Evolutionary conservation across 139 green algal species (phyloP).

Genomic region (Closterium sp.): DNA sequence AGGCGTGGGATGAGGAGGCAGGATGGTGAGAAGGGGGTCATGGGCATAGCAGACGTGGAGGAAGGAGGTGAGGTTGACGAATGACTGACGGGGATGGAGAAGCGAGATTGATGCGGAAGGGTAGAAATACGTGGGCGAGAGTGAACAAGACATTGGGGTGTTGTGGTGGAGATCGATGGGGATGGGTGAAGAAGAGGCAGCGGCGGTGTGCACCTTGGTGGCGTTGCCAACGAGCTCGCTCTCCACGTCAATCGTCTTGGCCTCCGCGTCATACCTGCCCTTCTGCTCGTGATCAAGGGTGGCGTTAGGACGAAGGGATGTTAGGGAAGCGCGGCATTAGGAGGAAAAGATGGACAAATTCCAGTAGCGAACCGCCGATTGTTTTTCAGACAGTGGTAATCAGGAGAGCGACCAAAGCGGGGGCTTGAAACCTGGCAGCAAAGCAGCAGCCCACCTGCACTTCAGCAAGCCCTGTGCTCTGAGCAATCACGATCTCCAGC

Average conservation of each 20-base stretch:
- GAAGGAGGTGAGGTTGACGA: not conserved
- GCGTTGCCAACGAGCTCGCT: conserved; percentile 21
- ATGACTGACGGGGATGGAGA: not conserved
- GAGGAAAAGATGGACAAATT: not conserved
- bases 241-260: not conserved
- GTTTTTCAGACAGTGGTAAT: not conserved
- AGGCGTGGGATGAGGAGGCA: not conserved
- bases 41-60: not conserved
- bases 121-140: not conserved
- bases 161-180: not conserved
- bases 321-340: not conserved
- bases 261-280: not conserved
- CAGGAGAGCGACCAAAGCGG: not conserved
- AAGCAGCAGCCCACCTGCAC: conserved; percentile 25
- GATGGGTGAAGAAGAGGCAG: not conserved
- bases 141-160: not conserved
- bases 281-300: not conserved
- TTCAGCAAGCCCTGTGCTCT: conserved; percentile 31
- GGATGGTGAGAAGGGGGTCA: not conserved
- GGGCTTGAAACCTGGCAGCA: not conserved
- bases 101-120: not conserved
- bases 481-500: conserved; percentile 32
- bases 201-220: conserved; percentile 8
- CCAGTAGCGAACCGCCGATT: not conserved
- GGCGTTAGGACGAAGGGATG: not conserved